phyloP scores from a whole-genome alignment of 2,329 filamentous ascomycete genomes.

The Neopestalotiopsis sp. region DNA sequence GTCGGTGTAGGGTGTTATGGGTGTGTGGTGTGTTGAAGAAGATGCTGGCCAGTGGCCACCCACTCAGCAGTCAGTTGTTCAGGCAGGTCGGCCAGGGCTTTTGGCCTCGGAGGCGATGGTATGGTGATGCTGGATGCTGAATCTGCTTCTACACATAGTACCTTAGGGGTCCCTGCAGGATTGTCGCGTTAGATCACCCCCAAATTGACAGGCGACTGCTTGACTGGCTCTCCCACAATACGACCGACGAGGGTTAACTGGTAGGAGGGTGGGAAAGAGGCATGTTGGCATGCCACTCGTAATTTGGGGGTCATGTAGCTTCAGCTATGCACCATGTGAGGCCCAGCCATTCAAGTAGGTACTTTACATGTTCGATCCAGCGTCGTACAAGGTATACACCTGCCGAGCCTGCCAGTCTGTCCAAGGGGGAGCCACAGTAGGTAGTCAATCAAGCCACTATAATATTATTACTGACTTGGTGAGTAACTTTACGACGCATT shows the following conservation, averaged over 20 bases:
- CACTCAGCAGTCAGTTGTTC: neutral
- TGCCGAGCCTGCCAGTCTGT: neutral
- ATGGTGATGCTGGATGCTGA: neutral
- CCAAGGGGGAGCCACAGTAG: neutral
- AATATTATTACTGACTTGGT: neutral
- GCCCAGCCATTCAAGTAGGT: neutral
- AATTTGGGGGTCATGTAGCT: neutral
- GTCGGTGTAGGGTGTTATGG: neutral
- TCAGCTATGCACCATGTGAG: neutral
- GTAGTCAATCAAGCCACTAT: neutral
- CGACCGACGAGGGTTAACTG: neutral
- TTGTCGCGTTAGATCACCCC: neutral
- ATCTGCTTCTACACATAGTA: neutral
- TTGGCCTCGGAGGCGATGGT: neutral
- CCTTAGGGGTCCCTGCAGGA: neutral
- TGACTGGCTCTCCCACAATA: neutral
- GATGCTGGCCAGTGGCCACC: neutral
- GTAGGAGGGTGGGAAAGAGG: neutral
- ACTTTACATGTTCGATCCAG: neutral
- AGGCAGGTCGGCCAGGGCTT: slow-evolving; percentile 3
- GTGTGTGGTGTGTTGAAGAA: neutral
- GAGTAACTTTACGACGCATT: neutral
- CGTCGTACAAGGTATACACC: slow-evolving; percentile 1
- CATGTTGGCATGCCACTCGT: neutral
- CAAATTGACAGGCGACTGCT: neutral